Base-by-base conservation (phyloP, 805 yeast species). In the Saccharomycopsis selenospora region DNA sequence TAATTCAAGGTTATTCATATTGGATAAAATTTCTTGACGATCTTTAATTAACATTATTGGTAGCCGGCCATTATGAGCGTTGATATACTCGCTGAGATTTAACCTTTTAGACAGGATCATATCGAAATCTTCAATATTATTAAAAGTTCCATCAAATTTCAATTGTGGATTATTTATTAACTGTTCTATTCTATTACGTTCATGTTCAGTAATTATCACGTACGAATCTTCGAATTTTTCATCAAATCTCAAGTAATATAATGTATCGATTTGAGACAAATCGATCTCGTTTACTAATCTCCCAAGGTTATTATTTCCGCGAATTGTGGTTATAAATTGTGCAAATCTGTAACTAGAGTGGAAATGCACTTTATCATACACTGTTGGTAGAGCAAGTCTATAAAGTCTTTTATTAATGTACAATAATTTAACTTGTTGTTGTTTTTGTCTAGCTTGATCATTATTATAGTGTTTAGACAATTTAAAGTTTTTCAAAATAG, bases 261-360 rank as follows among this genome's bases (percentile, higher is more conserved):
- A 44, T 6, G 42, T 45, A 25, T 59, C 51, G 60, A 74, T 49
- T 3, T 59, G 61, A 0, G 90, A 80, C 23, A 88, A 61, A 59
- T 88, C 86, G 40, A 88, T 59, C 0, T 57, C 50, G 54, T 71
- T 71, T 2, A 88, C 85, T 50, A 72, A 69, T 22, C 60, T 57
- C 0, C 90, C 89, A 46, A 83, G 70, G 2, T 67, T 66, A 6
- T 76, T 70, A 54, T 75, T 73, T 47, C 74, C 68, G 40, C 84
- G 69, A n/a, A 88, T 62, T 3, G 80, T 72, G 1, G 89, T 72
- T 3, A 88, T 78, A 57, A 88, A 80, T 63, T 88, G 95, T 0
- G 87, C 93, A 40, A 85, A 75, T 38, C 95, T 67, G 60, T 84
- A 88, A 4, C 90, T 81, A 2, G 95, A 80, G 0, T 78, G 74